These are phyloP conservation scores for Acidiella bohemica DNA, from an alignment of 495 filamentous ascomycete genomes.

Conservation along the genomic window DNA sequence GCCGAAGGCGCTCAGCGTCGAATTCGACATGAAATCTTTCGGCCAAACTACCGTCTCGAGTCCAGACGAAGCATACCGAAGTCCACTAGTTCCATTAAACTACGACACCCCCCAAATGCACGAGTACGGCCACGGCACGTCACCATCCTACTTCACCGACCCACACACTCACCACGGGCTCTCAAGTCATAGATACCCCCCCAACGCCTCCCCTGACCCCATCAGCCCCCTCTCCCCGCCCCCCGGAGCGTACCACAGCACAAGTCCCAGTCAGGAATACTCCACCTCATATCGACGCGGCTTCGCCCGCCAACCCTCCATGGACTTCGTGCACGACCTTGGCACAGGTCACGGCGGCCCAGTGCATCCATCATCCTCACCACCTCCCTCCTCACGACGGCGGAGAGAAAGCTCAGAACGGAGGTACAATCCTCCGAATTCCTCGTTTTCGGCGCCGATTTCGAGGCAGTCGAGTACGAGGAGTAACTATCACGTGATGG, in stretches of 20 bases:
- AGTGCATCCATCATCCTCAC: too few relatives aligned
- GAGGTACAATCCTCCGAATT: background rate
- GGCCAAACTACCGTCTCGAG: constrained; percentile 10
- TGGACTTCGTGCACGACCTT: background rate
- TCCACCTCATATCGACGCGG: constrained; percentile 8
- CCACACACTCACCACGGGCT: too few relatives aligned
- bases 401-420: constrained; percentile 2
- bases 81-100: too few relatives aligned
- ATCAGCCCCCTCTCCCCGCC: constrained; percentile 11
- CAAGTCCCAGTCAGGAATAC: constrained; percentile 5
- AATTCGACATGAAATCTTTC: constrained; percentile 5
- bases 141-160: constrained; percentile 3
- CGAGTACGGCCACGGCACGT: background rate
- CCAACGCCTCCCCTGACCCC: constrained; percentile 6
- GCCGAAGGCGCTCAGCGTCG: constrained; percentile 2
- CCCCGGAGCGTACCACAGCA: constrained; percentile 9
- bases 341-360: background rate
- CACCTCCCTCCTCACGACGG: background rate
- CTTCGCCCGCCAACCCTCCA: constrained; percentile 5
- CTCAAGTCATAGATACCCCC: too few relatives aligned
- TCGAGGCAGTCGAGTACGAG: constrained; percentile 8
- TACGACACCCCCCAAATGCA: too few relatives aligned
- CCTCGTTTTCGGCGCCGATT: constrained; percentile 15
- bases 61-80: constrained; percentile 14
- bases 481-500: background rate